A percentile compares a stretch with the other conserved stretches of the same genome.
Evolutionary conservation across 352 stramenopile genomes (phyloP).

Genomic region (Pythium volutum): DNA sequence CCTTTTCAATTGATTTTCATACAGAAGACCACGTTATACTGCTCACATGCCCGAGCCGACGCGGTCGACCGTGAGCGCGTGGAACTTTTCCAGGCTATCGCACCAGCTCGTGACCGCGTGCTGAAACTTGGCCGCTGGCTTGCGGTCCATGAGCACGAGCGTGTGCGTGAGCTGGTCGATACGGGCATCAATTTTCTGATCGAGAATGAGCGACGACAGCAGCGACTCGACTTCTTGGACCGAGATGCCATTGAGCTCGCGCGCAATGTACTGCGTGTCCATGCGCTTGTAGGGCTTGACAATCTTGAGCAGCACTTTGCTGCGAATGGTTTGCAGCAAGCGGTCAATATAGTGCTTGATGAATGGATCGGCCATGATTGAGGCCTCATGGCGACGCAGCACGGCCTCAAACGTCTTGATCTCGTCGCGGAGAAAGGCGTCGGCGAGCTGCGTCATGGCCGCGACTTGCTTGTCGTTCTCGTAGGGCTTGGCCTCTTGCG

Average conservation of each 20-base stretch:
- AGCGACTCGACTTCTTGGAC: slow-evolving; percentile 91
- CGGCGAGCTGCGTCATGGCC: slow-evolving; percentile 95
- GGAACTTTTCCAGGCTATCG: slow-evolving; percentile 66
- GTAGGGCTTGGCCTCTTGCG: slow-evolving; percentile 90
- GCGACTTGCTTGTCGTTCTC: slow-evolving; percentile 95
- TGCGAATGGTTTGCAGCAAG: slow-evolving; percentile 93
- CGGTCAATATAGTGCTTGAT: slow-evolving; percentile 94
- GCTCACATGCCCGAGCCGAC: slow-evolving; percentile 48
- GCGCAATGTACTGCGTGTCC: slow-evolving; percentile 88
- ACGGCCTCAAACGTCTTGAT: slow-evolving; percentile 94
- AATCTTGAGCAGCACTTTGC: slow-evolving; percentile 93
- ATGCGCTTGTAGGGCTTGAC: slow-evolving; percentile 94
- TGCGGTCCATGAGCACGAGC: slow-evolving; percentile 64
- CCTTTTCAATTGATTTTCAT: too few relatives aligned
- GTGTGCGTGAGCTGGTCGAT: slow-evolving; percentile 92
- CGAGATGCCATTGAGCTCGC: slow-evolving; percentile 91
- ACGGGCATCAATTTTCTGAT: slow-evolving; percentile 88
- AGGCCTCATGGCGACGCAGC: slow-evolving; percentile 76
- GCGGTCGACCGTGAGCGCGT: slow-evolving; percentile 60
- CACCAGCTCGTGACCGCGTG: slow-evolving; percentile 60
- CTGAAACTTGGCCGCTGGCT: slow-evolving; percentile 72
- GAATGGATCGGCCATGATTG: slow-evolving; percentile 95
- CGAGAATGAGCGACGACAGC: slow-evolving; percentile 90
- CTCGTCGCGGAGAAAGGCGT: slow-evolving; percentile 94
- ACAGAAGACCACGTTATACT: too few relatives aligned